These are phyloP conservation scores for Saposhnikovia divaricata DNA, from an alignment of 129 eudicot species.

Conservation along the genomic window DNA sequence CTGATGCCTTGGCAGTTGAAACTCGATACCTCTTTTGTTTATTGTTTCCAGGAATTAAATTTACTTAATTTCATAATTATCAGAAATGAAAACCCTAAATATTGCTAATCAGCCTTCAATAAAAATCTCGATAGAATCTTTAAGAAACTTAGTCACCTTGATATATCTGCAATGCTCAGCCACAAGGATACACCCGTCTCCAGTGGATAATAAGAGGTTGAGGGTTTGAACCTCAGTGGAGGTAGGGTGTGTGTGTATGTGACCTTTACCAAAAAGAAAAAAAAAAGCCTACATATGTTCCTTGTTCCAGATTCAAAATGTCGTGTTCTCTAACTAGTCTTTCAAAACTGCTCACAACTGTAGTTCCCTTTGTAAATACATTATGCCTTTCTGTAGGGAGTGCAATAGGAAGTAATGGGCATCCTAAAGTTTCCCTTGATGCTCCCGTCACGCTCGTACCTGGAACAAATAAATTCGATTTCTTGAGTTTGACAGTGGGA, in stretches of 20 bases:
- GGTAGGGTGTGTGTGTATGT: not conserved
- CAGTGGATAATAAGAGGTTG: not conserved
- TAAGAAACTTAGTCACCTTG: not conserved
- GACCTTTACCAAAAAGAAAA: not conserved
- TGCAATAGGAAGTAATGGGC: constrained; percentile 32
- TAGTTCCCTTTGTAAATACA: not conserved
- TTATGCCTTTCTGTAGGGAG: constrained; percentile 39
- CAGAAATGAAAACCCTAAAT: no score
- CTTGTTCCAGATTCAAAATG: not conserved
- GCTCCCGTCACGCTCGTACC: constrained; percentile 44
- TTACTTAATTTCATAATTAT: not conserved
- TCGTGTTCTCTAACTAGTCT: not conserved
- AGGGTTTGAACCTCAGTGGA: not conserved
- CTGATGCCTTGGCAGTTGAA: not conserved
- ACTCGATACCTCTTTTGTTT: not conserved
- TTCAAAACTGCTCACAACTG: not conserved
- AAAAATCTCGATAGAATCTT: not conserved
- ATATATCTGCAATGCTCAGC: not conserved
- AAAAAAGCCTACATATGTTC: not conserved
- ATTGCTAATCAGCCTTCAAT: not conserved
- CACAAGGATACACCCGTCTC: not conserved
- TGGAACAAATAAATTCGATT: constrained; percentile 64
- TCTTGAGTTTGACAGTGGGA: constrained; percentile 90
- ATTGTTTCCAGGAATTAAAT: not conserved
- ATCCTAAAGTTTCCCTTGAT: constrained; percentile 33